These are phyloP conservation scores for Cichorium intybus DNA, from an alignment of 140 eudicot species.

Conservation along the genomic window DNA sequence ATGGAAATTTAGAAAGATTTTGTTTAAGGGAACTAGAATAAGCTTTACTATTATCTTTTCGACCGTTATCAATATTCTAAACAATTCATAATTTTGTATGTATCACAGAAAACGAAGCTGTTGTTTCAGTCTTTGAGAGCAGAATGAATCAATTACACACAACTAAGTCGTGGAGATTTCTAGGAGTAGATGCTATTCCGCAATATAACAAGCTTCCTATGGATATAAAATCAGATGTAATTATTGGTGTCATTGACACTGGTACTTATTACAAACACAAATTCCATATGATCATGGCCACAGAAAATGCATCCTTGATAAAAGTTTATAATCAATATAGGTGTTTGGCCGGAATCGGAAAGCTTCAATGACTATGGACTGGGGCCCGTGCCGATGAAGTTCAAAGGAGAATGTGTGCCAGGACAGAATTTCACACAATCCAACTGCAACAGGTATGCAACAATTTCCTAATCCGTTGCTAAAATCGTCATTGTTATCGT, in stretches of 20 bases:
- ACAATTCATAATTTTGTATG: not conserved
- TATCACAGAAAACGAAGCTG: slow-evolving; percentile 47
- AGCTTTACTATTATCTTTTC: not conserved
- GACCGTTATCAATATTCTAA: not conserved
- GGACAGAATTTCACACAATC: slow-evolving; percentile 59
- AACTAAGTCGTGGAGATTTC: slow-evolving; percentile 54
- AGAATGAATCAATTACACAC: slow-evolving; percentile 44
- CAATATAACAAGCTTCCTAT: slow-evolving; percentile 28
- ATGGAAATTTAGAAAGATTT: no score
- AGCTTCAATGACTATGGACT: slow-evolving; percentile 63
- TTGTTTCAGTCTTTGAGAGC: slow-evolving; percentile 56
- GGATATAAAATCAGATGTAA: slow-evolving; percentile 36
- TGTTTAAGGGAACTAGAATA: no score
- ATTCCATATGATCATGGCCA: not conserved
- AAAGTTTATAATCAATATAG: slow-evolving; percentile 29
- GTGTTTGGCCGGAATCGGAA: slow-evolving; percentile 78
- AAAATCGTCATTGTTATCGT: no score
- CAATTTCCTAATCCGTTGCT: no score
- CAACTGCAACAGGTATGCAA: slow-evolving; percentile 62
- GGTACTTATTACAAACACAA: slow-evolving; percentile 33
- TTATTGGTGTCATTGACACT: slow-evolving; percentile 60
- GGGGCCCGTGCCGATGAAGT: slow-evolving; percentile 49
- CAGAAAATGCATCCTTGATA: not conserved
- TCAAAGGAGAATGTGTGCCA: slow-evolving; percentile 53
- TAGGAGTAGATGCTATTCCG: slow-evolving; percentile 38